Conservation (phyloP, 1,284 basidiomycete species). For the Apiotrichum akiyoshidainum region DNA sequence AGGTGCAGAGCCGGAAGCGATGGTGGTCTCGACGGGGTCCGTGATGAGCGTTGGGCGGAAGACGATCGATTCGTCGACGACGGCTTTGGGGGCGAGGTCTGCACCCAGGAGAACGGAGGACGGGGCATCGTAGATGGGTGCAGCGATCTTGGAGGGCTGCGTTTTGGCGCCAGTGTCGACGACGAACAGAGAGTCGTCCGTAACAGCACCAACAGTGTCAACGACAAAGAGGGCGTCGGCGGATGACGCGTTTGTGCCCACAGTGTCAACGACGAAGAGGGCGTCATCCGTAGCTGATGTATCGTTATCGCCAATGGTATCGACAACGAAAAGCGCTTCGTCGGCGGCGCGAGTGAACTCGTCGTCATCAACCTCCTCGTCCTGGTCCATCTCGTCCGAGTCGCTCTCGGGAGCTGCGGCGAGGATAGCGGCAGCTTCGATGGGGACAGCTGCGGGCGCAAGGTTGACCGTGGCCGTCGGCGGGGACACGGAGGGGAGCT, state of each 20-base stretch:
- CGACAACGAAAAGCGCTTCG: slow-evolving; percentile 23
- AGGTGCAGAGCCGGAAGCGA: background rate
- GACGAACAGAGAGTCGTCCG: slow-evolving; percentile 28
- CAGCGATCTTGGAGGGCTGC: background rate
- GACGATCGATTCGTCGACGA: slow-evolving; percentile 44
- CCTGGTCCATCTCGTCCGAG: background rate
- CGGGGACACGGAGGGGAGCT: too few species aligned
- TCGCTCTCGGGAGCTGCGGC: slow-evolving; percentile 2
- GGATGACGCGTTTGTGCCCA: background rate
- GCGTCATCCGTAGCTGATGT: background rate
- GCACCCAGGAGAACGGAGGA: slow-evolving; percentile 21
- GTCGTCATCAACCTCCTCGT: background rate
- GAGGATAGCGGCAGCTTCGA: background rate
- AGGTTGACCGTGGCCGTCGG: background rate
- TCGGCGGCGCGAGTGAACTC: slow-evolving; percentile 4
- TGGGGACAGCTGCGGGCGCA: background rate
- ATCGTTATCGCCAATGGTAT: slow-evolving; percentile 10
- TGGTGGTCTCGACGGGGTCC: slow-evolving; percentile 14
- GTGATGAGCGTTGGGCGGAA: slow-evolving; percentile 36
- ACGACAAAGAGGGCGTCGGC: slow-evolving; percentile 7
- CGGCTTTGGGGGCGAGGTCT: slow-evolving; percentile 2
- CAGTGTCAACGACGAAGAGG: background rate
- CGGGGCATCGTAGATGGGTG: slow-evolving; percentile 28
- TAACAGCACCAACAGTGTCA: background rate
- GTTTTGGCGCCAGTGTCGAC: slow-evolving; percentile 28